These are phyloP conservation scores for Lachancea kluyveri DNA, from an alignment of 805 yeast species.

Conservation along the genomic window DNA sequence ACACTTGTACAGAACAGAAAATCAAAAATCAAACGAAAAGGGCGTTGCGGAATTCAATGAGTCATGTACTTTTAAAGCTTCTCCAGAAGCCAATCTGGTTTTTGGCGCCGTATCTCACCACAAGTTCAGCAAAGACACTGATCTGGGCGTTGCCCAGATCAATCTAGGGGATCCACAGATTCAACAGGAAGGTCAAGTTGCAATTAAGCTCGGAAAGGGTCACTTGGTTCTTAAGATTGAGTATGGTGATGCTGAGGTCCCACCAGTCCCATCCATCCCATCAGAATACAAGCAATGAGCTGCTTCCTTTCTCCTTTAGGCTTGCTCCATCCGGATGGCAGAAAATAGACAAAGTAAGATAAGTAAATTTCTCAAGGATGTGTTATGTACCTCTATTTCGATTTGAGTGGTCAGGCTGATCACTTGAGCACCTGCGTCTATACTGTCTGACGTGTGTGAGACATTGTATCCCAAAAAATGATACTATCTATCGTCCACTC, in stretches of 20 bases:
- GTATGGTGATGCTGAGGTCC: conserved; percentile 15
- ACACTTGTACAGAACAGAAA: conserved; percentile 60
- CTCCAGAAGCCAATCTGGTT: conserved; percentile 51
- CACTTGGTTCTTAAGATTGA: conserved; percentile 24
- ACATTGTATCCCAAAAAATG: too few relatives aligned
- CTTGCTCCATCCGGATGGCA: too few relatives aligned
- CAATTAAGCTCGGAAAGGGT: conserved; percentile 27
- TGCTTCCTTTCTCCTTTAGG: too few relatives aligned
- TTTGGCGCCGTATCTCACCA: conserved; percentile 64
- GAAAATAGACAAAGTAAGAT: too few relatives aligned
- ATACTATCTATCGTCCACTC: too few relatives aligned
- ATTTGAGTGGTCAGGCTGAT: too few relatives aligned
- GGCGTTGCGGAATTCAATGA: conserved; percentile 49
- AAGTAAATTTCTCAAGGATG: too few relatives aligned
- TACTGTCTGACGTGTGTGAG: too few relatives aligned
- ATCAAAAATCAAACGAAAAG: conserved; percentile 41
- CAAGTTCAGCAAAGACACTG: conserved; percentile 63
- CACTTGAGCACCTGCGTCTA: too few relatives aligned
- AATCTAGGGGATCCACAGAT: conserved; percentile 40
- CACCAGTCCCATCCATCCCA: conserved; percentile 10
- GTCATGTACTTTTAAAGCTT: conserved; percentile 58
- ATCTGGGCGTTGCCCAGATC: conserved; percentile 54
- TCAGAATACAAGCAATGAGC: conserved; percentile 5
- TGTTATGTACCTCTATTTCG: too few relatives aligned
- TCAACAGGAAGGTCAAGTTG: conserved; percentile 25